These are phyloP conservation scores for Erythrobasidium yunnanense DNA, from an alignment of 768 basidiomycete species.

Conservation along the genomic window DNA sequence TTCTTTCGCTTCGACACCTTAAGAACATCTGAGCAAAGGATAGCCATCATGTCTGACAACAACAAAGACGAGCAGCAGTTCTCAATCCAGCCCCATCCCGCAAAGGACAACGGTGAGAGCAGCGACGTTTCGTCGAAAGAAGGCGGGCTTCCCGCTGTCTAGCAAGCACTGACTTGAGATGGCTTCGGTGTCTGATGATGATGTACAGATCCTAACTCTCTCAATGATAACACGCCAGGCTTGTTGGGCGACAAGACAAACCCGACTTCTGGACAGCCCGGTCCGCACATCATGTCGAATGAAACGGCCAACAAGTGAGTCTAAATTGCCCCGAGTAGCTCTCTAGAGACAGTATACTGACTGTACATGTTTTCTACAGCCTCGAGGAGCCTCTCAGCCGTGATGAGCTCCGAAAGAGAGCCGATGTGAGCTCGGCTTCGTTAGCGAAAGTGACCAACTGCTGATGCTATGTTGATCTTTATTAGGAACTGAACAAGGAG, in stretches of 20 bases:
- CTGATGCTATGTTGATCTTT: neutral
- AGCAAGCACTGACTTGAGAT: too few relatives aligned
- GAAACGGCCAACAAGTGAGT: conserved; percentile 12
- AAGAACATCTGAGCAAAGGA: too few relatives aligned
- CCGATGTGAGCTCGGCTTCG: conserved; percentile 16
- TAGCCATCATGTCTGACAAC: conserved; percentile 30
- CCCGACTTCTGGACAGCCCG: conserved; percentile 7
- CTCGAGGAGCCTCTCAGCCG: conserved; percentile 27
- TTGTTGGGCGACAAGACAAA: conserved; percentile 6
- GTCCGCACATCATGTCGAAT: conserved; percentile 17
- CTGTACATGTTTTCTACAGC: neutral
- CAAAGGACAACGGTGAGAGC: conserved; percentile 23
- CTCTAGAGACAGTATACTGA: neutral
- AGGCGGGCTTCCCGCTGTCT: too few relatives aligned
- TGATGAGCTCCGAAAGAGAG: conserved; percentile 15
- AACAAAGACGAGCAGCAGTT: conserved; percentile 31
- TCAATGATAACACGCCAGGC: conserved; percentile 6
- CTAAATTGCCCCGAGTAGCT: neutral
- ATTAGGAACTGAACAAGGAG: conserved; percentile 24
- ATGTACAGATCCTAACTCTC: neutral
- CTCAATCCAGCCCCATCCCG: conserved; percentile 30
- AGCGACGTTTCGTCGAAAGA: neutral
- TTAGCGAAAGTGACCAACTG: neutral
- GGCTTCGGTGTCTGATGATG: neutral
- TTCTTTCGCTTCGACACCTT: too few relatives aligned